Percentiles rank a stretch among this genome's conserved stretches.
phyloP scores from a whole-genome alignment of 2,329 filamentous ascomycete genomes.

The Colletotrichum euphorbiae region DNA sequence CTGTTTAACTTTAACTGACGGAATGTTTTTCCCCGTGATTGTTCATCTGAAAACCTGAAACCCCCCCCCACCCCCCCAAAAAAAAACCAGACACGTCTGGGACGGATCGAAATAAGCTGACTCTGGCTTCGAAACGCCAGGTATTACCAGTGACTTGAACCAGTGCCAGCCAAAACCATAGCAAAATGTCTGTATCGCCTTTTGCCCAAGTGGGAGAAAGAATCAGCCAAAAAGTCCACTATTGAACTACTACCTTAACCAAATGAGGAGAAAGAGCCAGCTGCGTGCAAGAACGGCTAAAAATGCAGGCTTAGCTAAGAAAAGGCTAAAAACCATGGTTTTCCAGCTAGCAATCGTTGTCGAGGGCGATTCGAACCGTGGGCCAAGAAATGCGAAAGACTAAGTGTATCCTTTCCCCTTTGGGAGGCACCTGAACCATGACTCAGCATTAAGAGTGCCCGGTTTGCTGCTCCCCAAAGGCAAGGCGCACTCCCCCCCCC shows the following conservation, averaged over 20 bases:
- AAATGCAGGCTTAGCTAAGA: neutral
- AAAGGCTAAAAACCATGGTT: neutral
- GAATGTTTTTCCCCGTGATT: neutral
- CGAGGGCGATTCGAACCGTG: conserved; percentile 26
- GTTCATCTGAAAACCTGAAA: no score
- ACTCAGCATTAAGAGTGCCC: conserved; percentile 8
- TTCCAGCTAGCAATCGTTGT: no score
- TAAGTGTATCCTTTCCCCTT: conserved; percentile 10
- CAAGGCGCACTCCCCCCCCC: conserved; percentile 44
- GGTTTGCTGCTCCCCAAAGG: neutral
- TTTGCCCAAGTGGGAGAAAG: neutral
- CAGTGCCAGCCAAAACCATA: no score
- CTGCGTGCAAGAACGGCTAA: neutral
- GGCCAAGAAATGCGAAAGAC: neutral
- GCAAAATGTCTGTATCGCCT: neutral
- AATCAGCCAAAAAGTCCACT: neutral
- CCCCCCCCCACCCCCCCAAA: no score
- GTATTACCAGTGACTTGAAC: no score
- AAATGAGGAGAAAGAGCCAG: neutral
- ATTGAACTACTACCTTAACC: neutral
- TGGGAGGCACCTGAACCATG: neutral
- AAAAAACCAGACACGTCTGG: neutral
- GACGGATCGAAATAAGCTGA: no score
- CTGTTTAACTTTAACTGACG: neutral
- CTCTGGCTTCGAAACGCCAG: no score